A percentile compares a stretch with the other conserved stretches of the same genome.
Conservation (phyloP, 2,329 filamentous ascomycete genomes). For the Colletotrichum sp. region DNA sequence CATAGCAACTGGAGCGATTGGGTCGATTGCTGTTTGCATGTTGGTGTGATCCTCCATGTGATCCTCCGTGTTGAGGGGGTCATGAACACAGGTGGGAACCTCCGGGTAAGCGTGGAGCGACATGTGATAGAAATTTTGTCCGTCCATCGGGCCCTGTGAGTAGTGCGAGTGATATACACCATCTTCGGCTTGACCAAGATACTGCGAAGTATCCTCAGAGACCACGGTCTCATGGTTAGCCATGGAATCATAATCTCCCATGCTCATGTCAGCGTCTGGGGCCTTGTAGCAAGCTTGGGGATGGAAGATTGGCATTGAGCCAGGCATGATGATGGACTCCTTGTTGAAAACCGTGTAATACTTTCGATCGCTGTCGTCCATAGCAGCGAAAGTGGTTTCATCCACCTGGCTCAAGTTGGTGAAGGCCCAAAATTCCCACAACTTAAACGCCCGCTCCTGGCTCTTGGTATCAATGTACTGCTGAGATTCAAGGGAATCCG, state of each 20-base stretch:
- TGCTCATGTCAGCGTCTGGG: not conserved
- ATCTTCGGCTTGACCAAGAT: too few relatives aligned
- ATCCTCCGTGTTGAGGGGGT: not conserved
- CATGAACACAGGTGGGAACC: not conserved
- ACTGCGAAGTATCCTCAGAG: too few relatives aligned
- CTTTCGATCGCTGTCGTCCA: not conserved
- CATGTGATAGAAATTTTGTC: not conserved
- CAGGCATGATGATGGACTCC: too few relatives aligned
- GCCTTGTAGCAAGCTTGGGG: not conserved
- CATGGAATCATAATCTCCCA: not conserved
- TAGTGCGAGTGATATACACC: too few relatives aligned
- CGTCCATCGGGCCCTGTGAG: not conserved
- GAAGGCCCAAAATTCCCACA: not conserved
- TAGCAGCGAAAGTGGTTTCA: too few relatives aligned
- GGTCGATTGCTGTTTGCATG: not conserved
- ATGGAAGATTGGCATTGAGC: too few relatives aligned
- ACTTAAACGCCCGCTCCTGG: too few relatives aligned
- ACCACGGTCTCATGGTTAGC: accelerated
- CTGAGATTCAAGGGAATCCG: too few relatives aligned
- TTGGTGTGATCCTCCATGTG: not conserved
- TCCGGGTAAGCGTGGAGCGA: not conserved
- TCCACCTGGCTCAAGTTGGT: too few relatives aligned
- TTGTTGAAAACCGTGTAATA: not conserved
- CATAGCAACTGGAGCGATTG: not conserved
- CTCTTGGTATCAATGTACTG: too few relatives aligned